Conservation (phyloP, 768 basidiomycete genomes). For the Cyclocybe cylindracea region DNA sequence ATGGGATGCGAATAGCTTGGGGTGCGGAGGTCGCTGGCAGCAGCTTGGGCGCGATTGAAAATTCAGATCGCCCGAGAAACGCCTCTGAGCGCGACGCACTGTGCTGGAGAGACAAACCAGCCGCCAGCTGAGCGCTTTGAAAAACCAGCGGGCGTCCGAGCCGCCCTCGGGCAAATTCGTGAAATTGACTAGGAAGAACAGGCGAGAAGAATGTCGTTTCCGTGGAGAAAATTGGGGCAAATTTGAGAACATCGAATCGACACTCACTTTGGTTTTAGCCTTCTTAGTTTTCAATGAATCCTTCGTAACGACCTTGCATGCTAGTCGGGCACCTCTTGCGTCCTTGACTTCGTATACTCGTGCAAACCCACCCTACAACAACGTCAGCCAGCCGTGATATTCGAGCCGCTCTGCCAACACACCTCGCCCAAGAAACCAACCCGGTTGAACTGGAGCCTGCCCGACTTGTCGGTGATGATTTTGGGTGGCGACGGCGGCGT, state of each 20-base stretch:
- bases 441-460: constrained; percentile 59
- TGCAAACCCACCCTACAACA: constrained; percentile 81
- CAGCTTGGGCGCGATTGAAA: too few species aligned
- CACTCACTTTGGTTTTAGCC: constrained; percentile 88
- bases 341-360: constrained; percentile 96
- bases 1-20: too few species aligned
- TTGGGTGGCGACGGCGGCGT: constrained; percentile 80
- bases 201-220: not conserved
- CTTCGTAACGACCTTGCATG: constrained; percentile 96
- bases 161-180: too few species aligned
- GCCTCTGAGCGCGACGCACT: too few species aligned
- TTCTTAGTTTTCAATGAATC: constrained; percentile 91
- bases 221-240: not conserved
- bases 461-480: constrained; percentile 67
- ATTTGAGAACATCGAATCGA: not conserved
- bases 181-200: too few species aligned
- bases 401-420: constrained; percentile 30
- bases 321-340: constrained; percentile 58
- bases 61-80: too few species aligned
- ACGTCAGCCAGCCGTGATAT: constrained; percentile 13
- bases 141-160: too few species aligned
- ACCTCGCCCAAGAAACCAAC: constrained; percentile 92
- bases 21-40: too few species aligned
- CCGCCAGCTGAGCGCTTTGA: too few species aligned
- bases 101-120: too few species aligned